These are phyloP conservation scores for Solanum paucissectum DNA, from an alignment of 257 asterid genomes.

Conservation along the genomic window DNA sequence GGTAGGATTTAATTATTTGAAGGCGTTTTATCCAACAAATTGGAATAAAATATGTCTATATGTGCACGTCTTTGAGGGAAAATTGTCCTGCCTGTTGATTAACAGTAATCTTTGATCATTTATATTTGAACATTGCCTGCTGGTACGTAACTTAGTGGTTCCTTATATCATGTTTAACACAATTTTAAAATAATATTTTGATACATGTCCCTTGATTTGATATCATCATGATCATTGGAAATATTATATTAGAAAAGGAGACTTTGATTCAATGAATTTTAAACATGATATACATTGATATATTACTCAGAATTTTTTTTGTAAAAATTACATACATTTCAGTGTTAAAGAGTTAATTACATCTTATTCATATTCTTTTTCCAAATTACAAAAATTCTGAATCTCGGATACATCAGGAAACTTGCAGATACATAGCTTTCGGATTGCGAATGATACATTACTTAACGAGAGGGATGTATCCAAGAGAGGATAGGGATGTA, in stretches of 20 bases:
- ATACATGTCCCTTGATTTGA: neutral
- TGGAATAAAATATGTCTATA: neutral
- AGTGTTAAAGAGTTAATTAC: too few relatives aligned
- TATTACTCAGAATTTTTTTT: too few relatives aligned
- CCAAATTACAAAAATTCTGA: too few relatives aligned
- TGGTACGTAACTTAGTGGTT: neutral
- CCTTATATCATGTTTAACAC: neutral
- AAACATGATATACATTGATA: neutral
- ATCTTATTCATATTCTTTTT: too few relatives aligned
- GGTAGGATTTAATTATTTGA: neutral
- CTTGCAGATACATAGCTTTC: too few relatives aligned
- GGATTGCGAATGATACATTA: too few relatives aligned
- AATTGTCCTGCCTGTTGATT: neutral
- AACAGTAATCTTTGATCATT: neutral
- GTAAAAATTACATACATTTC: too few relatives aligned
- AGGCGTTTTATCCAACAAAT: neutral
- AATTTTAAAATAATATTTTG: neutral
- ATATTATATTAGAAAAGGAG: neutral
- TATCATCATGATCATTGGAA: neutral
- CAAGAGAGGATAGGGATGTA: too few relatives aligned
- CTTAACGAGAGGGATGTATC: too few relatives aligned
- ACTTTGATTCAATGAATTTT: neutral
- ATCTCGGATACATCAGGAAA: too few relatives aligned
- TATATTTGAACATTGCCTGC: neutral
- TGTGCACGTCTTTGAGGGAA: neutral